Evolutionary conservation across 768 basidiomycete species (phyloP), one percentile per base, ranked within the genome.

Genomic region (Termitomyces bulborhizus): DNA sequence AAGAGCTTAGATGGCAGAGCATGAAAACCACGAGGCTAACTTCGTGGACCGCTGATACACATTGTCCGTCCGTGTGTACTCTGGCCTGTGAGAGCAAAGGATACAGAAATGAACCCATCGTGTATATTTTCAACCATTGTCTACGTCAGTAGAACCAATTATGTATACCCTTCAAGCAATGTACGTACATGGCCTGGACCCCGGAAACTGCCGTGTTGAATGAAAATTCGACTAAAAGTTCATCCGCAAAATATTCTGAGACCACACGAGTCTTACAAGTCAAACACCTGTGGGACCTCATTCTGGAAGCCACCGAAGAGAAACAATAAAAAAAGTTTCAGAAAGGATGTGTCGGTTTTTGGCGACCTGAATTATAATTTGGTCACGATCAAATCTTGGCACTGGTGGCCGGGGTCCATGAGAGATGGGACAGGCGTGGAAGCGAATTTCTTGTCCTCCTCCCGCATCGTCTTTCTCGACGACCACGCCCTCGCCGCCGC

Each of bases 381-480:
- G 51, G 37, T 45, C 48, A 46, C 21, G 43, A 50, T 56, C 44
- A 46, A 45, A 51, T 53, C 29, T 9, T 15, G 51, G 43, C 29
- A 51, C 24, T 7, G 54, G 63, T 64, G 55, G 48, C 39, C 56
- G 63, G 63, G 63, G 63, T 62, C 63, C 59, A 52, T 60, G 59
- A 41, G 56, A 64, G 59, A 58, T 57, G 58, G 54, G 53, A 57
- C 55, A 56, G 46, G 58, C 60, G 61, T 62, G 59, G 52, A 55
- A 60, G 46, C 47, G 43, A 51, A 60, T 49, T 62, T 58, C 53
- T 57, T 61, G 54, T 59, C 55, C 42, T 51, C 56, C 46, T 56
- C 55, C 51, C 59, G 56, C 62, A 60, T 57, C 60, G 59, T 64
- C 57, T 56, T 47, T 55, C 56, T 40, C 62, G 64, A 63, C 57